Conservation (phyloP, 2,329 filamentous ascomycete species). For the Exserohilum turcica region DNA sequence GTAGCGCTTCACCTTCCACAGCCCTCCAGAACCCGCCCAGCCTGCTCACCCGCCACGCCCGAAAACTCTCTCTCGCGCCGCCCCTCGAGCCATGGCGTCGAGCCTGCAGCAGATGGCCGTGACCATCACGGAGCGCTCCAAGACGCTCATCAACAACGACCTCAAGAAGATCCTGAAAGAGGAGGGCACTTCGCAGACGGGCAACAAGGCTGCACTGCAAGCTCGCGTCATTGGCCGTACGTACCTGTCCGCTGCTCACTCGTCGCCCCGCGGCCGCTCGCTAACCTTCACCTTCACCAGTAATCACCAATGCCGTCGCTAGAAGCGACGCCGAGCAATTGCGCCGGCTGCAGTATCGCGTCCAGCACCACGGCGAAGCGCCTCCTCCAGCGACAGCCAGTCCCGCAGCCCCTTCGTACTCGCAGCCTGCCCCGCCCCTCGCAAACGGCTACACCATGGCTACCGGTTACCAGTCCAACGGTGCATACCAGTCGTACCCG, state of each 20-base stretch:
- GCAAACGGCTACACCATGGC: constrained; percentile 30
- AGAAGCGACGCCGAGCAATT: constrained; percentile 44
- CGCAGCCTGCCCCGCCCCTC: constrained; percentile 22
- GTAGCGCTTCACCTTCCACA: constrained; percentile 16
- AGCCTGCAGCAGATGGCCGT: constrained; percentile 50
- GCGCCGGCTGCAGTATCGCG: constrained; percentile 48
- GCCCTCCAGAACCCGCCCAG: constrained; percentile 5
- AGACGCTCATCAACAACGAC: constrained; percentile 65
- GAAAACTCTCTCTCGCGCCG: constrained; percentile 5
- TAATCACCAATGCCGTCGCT: constrained; percentile 44
- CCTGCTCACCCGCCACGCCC: constrained; percentile 4
- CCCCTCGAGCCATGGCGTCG: constrained; percentile 43
- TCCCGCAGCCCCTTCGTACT: constrained; percentile 23
- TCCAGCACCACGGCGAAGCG: constrained; percentile 48
- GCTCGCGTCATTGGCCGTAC: constrained; percentile 76
- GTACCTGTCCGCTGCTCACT: constrained; percentile 47
- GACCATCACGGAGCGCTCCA: constrained; percentile 54
- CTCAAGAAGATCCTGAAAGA: constrained; percentile 76
- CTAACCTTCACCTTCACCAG: constrained; percentile 41
- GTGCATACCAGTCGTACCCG: constrained; percentile 20
- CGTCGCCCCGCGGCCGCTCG: constrained; percentile 5
- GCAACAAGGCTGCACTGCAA: constrained; percentile 84
- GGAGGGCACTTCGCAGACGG: constrained; percentile 72
- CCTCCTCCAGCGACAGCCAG: constrained; percentile 35
- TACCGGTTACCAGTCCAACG: constrained; percentile 25